A percentile compares a stretch with the other conserved stretches of the same genome.
phyloP scores from a whole-genome alignment of 2,329 filamentous ascomycete species.

The Alternaria conjuncta region DNA sequence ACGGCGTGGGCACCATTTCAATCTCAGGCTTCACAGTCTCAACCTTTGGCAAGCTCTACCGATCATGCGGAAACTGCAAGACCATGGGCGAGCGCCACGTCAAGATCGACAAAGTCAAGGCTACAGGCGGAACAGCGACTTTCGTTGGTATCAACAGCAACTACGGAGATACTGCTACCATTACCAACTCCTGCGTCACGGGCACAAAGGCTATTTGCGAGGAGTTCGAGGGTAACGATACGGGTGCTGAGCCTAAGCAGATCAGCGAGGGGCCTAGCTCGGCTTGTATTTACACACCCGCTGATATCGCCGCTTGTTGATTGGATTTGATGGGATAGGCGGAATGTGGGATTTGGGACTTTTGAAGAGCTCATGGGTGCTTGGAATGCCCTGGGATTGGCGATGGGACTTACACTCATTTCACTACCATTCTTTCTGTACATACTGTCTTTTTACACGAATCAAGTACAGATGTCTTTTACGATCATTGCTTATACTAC shows the following conservation, averaged over 20 bases:
- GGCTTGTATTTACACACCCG: constrained; percentile 25
- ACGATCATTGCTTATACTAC: background rate
- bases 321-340: background rate
- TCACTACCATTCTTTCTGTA: background rate
- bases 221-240: constrained; percentile 42
- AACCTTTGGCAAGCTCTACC: constrained; percentile 54
- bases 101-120: constrained; percentile 54
- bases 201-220: constrained; percentile 42
- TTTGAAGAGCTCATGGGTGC: background rate
- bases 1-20: constrained; percentile 49
- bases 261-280: constrained; percentile 31
- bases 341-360: background rate
- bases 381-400: background rate
- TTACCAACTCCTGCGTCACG: constrained; percentile 41
- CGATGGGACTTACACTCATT: background rate
- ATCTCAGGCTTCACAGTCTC: constrained; percentile 45
- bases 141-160: constrained; percentile 60
- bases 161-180: constrained; percentile 58
- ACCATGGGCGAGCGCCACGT: constrained; percentile 54
- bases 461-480: background rate
- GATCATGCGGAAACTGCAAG: constrained; percentile 58
- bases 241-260: constrained; percentile 37
- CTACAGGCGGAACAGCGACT: constrained; percentile 49
- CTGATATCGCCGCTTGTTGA: constrained; percentile 29
- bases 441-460: background rate